Evolutionary conservation across 2,329 filamentous ascomycete genomes (phyloP).

Genomic region (Triangularia setosa): DNA sequence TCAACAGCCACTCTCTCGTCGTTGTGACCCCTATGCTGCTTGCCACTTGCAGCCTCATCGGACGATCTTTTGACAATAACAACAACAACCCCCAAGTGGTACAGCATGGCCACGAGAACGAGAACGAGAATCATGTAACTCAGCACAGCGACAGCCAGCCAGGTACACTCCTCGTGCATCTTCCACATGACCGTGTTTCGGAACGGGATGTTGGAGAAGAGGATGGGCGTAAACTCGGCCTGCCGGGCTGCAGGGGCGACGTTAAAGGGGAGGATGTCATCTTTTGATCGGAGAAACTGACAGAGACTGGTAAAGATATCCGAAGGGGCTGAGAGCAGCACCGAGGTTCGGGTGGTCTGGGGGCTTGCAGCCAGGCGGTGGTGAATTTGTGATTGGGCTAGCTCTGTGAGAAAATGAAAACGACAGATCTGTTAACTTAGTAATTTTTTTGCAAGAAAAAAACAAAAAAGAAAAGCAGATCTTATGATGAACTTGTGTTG

Average conservation of each 20-base stretch:
- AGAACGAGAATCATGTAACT: conserved; percentile 5
- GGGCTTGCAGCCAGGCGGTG: background rate
- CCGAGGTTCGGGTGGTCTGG: background rate
- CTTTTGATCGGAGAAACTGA: background rate
- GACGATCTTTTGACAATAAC: too few species aligned
- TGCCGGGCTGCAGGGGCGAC: conserved; percentile 1
- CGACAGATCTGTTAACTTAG: too few species aligned
- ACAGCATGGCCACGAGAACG: background rate
- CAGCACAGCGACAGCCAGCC: conserved; percentile 2
- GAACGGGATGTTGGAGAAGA: conserved; percentile 8
- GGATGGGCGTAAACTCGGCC: background rate
- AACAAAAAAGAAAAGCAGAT: too few species aligned
- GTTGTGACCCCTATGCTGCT: too few species aligned
- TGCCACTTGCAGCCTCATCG: too few species aligned
- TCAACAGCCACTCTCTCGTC: too few species aligned
- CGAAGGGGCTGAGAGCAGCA: background rate
- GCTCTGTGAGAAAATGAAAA: background rate
- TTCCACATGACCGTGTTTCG: background rate
- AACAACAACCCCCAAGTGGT: too few species aligned
- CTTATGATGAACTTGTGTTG: too few species aligned
- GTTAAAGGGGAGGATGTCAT: background rate
- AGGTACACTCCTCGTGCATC: conserved; percentile 8
- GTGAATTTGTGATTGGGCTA: conserved; percentile 2
- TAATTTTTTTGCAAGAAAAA: too few species aligned
- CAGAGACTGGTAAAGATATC: conserved; percentile 6